Conservation (phyloP, 305 asterid genomes). For the Fraxinus baroniana region DNA sequence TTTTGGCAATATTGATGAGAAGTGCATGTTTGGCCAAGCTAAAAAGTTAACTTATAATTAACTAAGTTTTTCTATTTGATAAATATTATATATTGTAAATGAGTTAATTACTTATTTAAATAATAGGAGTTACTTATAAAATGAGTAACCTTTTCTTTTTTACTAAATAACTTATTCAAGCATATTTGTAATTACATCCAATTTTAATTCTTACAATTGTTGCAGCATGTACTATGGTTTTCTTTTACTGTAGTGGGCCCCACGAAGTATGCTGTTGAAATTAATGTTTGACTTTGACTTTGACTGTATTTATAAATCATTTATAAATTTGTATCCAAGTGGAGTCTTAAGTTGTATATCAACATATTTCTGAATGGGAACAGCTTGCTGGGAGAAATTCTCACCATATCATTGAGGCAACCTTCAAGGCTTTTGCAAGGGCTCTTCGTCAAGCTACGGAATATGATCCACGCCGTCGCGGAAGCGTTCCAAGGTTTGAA, state of each 20-base stretch:
- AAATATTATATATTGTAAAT: neutral
- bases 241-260: neutral
- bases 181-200: neutral
- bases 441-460: slow-evolving; percentile 97
- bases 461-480: slow-evolving; percentile 74
- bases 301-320: neutral
- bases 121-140: too few species aligned
- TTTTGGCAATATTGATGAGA: neutral
- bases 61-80: neutral
- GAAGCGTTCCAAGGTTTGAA: slow-evolving; percentile 73
- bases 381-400: slow-evolving; percentile 91
- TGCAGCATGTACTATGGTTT: neutral
- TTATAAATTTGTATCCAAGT: neutral
- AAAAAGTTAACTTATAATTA: neutral
- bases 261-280: neutral
- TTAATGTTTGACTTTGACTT: neutral
- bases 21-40: neutral
- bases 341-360: neutral
- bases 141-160: too few species aligned
- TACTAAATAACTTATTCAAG: neutral
- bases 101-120: neutral
- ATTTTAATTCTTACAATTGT: neutral
- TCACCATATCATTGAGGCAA: slow-evolving; percentile 96
- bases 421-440: slow-evolving; percentile 97
- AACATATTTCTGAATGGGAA: slow-evolving; percentile 17